Conservation (phyloP, 2,329 filamentous ascomycete genomes). For the Zymoseptoria tritici region DNA sequence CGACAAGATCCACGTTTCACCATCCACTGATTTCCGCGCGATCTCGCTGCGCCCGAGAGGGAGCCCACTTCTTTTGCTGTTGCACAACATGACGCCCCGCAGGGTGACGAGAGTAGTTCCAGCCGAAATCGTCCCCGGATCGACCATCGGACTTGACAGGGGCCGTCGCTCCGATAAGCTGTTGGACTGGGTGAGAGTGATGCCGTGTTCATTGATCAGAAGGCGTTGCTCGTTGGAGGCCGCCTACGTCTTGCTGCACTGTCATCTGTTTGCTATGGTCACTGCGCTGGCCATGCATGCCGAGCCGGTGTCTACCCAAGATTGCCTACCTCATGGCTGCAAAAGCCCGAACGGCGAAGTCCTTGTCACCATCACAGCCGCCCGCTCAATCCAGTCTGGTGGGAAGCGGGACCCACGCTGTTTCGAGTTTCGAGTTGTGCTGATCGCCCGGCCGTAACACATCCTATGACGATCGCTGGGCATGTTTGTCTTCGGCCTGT, state of each 20-base stretch:
- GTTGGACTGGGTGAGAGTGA: neutral
- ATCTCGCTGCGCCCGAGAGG: conserved; percentile 1
- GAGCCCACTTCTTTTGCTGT: neutral
- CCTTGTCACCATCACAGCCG: neutral
- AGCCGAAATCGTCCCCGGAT: neutral
- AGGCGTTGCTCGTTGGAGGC: neutral
- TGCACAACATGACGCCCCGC: neutral
- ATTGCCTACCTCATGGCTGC: neutral
- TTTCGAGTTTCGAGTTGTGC: neutral
- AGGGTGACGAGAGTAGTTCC: neutral
- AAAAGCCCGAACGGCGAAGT: neutral
- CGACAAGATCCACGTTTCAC: conserved; percentile 10
- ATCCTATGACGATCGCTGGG: neutral
- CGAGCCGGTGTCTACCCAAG: neutral
- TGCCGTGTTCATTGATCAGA: neutral
- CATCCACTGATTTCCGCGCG: conserved; percentile 9
- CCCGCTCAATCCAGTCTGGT: neutral
- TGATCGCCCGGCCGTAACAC: neutral
- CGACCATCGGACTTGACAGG: neutral
- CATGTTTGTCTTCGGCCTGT: neutral
- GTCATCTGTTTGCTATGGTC: neutral
- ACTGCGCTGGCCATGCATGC: neutral
- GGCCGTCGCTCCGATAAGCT: neutral
- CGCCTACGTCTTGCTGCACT: neutral
- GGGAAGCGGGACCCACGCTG: neutral